Evolutionary conservation across 1,284 basidiomycete species (phyloP).

Genomic region (Ceratobasidium papillatum): DNA sequence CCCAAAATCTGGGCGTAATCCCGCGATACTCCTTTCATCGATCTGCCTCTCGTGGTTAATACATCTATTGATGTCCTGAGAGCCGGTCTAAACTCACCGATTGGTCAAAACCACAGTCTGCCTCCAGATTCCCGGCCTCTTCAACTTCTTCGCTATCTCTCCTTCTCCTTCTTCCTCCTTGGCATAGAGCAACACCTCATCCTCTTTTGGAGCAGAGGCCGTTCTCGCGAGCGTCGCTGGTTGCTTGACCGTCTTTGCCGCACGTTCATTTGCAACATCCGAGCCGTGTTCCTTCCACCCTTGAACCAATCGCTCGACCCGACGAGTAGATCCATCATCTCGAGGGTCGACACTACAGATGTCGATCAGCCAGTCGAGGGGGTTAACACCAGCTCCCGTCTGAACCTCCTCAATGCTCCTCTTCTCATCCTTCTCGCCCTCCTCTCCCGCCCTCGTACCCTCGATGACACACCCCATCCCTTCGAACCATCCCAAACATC

Average conservation of each 20-base stretch:
- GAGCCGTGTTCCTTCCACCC: conserved; percentile 50
- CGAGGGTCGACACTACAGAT: conserved; percentile 58
- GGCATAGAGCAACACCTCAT: conserved; percentile 25
- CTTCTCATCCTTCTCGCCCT: neutral
- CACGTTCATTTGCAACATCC: conserved; percentile 45
- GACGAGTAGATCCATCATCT: conserved; percentile 51
- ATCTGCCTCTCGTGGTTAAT: conserved; percentile 8
- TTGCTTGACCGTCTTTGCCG: neutral
- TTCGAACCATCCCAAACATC: conserved; percentile 56
- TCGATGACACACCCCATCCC: conserved; percentile 47
- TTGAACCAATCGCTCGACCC: conserved; percentile 49
- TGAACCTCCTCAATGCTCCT: neutral
- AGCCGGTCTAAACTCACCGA: conserved; percentile 24
- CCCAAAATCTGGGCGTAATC: conserved; percentile 44
- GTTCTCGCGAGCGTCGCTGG: neutral
- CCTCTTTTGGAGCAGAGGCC: neutral
- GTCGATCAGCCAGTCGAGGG: conserved; percentile 61
- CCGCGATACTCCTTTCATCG: conserved; percentile 40
- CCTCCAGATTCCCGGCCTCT: conserved; percentile 33
- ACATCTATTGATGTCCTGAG: neutral
- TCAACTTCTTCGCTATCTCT: neutral
- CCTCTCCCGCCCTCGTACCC: neutral
- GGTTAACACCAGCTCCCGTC: conserved; percentile 51
- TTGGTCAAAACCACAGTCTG: conserved; percentile 42
- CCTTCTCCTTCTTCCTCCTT: neutral